phyloP scores from a whole-genome alignment of 768 basidiomycete species.

The Sporobolomyces pararoseus region DNA sequence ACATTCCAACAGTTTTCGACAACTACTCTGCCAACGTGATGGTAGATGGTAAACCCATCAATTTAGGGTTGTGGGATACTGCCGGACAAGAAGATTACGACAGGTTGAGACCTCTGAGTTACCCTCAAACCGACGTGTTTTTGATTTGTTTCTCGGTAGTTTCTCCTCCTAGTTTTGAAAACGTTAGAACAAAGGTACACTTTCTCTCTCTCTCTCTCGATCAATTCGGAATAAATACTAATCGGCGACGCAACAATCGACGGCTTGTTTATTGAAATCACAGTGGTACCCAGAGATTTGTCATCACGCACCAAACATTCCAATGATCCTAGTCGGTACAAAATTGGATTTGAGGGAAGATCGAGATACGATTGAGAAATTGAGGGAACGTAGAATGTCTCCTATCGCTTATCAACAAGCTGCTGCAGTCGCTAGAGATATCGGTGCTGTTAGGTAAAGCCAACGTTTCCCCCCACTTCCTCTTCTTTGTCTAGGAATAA shows the following conservation, averaged over 20 bases:
- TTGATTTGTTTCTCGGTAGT: conserved; percentile 98
- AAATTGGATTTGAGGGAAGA: conserved; percentile 98
- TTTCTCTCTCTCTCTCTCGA: not conserved
- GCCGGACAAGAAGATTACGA: conserved; percentile 99
- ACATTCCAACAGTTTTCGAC: conserved; percentile 97
- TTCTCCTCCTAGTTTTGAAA: conserved; percentile 96
- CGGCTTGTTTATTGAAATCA: not conserved
- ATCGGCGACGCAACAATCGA: too few relatives aligned
- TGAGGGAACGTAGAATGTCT: conserved; percentile 91
- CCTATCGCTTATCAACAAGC: conserved; percentile 92
- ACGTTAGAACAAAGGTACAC: conserved; percentile 88
- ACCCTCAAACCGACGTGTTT: conserved; percentile 99
- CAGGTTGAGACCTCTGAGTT: conserved; percentile 92
- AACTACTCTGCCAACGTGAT: conserved; percentile 94
- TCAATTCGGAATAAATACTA: not conserved
- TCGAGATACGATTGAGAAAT: conserved; percentile 81
- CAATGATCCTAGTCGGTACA: conserved; percentile 89
- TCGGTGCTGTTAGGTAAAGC: conserved; percentile 76
- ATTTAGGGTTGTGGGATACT: conserved; percentile 99
- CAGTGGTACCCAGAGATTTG: conserved; percentile 97
- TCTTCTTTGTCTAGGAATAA: not conserved
- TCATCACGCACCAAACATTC: conserved; percentile 92
- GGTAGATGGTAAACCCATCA: conserved; percentile 98
- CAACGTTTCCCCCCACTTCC: not conserved
- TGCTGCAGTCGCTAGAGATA: conserved; percentile 83